Evolutionary conservation across 169 alveolate species (phyloP), one percentile per base, ranked within the genome.

Genomic region (Cryptosporidium xiaoi): DNA sequence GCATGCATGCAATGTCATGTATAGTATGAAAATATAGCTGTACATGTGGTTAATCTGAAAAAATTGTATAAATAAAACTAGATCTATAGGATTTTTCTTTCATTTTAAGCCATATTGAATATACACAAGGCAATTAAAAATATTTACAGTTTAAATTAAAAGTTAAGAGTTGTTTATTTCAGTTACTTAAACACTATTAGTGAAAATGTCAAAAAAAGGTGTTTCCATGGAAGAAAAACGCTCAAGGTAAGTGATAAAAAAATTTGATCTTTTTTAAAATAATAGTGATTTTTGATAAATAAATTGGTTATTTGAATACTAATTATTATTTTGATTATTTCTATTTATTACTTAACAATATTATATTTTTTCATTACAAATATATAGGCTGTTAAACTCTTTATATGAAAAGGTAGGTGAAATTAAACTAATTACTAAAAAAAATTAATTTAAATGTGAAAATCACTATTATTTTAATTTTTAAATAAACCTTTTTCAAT

Each of bases 181-280:
- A 7, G 18, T 51, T 24, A 46, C 15, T 15, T 34, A 34, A 65
- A 65, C 10, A 66, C 16, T 4, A 20, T 51, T 13, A 3, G 34
- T 2, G 27, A 77, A 77, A 58, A 77, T 77, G 87, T 77, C 87
- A 20, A 77, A 62, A 77, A 56, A 71, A 46, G 87, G 87, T 24
- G 87, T 77, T 77, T 77, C 87, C 18, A 77, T 77, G 77, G 87
- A 77, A 77, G 90, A 82, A 44, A 82, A 68, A 51, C 68, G 83
- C 15, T 55, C 90, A 44, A 68, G 90, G 90, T 82, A 66, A 33
- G 82, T 55, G 12, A 10, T 55, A 55, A 18, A 2, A 7, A 6
- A 13, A 62, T 60, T 34, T 24, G 44, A 0, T n/a, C 20, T 16
- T 33, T 29, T 55, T 18, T 29, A 2, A 36, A 82, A 20, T 27